Base-by-base conservation (phyloP, 2,329 filamentous ascomycete species). In the Aspergillus japonicus region DNA sequence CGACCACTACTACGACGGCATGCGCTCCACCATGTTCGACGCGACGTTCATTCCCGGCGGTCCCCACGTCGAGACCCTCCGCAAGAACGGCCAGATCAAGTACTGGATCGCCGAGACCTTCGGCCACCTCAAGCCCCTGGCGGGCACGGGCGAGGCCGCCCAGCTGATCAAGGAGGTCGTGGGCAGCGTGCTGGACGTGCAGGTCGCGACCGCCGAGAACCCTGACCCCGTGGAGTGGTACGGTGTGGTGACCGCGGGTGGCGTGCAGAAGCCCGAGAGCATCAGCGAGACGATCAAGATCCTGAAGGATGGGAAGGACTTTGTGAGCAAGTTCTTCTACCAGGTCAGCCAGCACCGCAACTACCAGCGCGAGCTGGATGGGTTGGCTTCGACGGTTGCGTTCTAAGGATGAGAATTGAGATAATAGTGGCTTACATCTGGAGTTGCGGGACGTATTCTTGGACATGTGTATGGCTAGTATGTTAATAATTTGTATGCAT, bases 31-130 rank as follows among this genome's bases (percentile, higher is more conserved):
- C 44, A 86, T 94, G 82, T 93, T 94, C 63, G 91, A 95, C 71
- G 87, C 89, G 0, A 71, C 93, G 31, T 92, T 92, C 70, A 78
- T 95, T 2, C 90, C 90, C 1, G 89, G 90, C 1, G 91, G 91
- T 1, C 79, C 82, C 0, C 80, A 87, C 0, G 77, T 90, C 23
- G 76, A 81, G 47, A 85, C 84, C 0, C 82, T 94, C 0, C 77
- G 82, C 56, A 87, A 87, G 79, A 91, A 83, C 63, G 90, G 90
- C 0, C 86, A 90, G 14, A 89, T 88, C 0, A 73, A 90, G 6
- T 89, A 92, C 77, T 94, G 88, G 85, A 77, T 93, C 2, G 85
- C 89, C 2, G 91, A 94, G 75, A 88, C 90, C 0, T 94, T 93
- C 64, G 90, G 90, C 0, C 90, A 94, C 62, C 81, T 92, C 56